Percentiles rank a stretch among this genome's conserved stretches.
These are phyloP conservation scores for Solanum appendiculatum DNA, from an alignment of 257 asterid genomes.

Conservation along the genomic window DNA sequence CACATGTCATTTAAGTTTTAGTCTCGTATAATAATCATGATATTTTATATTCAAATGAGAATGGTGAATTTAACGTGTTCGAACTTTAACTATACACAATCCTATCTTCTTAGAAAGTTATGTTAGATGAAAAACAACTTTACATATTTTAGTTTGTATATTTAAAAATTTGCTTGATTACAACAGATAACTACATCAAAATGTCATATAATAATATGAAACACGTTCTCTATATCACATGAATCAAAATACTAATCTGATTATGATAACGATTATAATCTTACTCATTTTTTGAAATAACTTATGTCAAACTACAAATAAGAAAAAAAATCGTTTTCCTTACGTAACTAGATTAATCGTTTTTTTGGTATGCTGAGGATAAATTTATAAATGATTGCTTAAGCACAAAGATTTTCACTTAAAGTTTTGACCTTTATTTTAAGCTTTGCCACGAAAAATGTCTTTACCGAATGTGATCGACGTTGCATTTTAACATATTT, in stretches of 20 bases:
- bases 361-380: not conserved
- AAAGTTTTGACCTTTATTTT: not conserved
- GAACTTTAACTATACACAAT: not conserved
- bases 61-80: not conserved
- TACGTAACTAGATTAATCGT: not conserved
- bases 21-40: not conserved
- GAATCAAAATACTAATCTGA: not conserved
- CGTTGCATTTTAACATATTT: not conserved
- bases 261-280: not conserved
- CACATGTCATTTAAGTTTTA: not conserved
- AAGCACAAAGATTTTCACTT: not conserved
- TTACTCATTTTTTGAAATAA: not conserved
- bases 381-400: not conserved
- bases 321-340: not conserved
- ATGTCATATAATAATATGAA: not conserved
- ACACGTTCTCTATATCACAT: not conserved
- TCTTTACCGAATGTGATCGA: not conserved
- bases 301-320: not conserved
- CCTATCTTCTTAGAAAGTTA: not conserved
- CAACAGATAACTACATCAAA: not conserved
- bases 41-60: not conserved
- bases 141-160: not conserved
- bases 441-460: not conserved
- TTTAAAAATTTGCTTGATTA: not conserved
- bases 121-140: not conserved